Conservation (phyloP, 192 early-diverging fungal species). For the Rhizophagus sp. region DNA sequence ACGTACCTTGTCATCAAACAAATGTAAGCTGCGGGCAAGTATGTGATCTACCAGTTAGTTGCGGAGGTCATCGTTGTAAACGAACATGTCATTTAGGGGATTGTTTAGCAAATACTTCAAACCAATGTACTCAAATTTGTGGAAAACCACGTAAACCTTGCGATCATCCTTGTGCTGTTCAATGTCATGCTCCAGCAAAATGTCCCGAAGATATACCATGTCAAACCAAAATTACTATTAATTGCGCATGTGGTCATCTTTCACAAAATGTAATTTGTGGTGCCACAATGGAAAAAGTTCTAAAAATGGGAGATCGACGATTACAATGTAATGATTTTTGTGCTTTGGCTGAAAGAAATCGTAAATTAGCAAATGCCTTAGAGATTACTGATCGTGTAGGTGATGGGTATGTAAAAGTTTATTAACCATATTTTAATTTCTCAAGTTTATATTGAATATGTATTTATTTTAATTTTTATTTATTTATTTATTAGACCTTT, state of each 20-base stretch:
- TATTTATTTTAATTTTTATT: not conserved
- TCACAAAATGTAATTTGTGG: constrained; percentile 66
- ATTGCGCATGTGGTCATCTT: constrained; percentile 78
- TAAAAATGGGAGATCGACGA: constrained; percentile 39
- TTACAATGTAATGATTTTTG: constrained; percentile 85
- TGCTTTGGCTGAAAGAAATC: constrained; percentile 75
- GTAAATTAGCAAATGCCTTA: constrained; percentile 76
- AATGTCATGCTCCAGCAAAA: constrained; percentile 75
- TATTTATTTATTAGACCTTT: constrained; percentile 1
- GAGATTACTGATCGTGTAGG: constrained; percentile 52
- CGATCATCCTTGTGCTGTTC: constrained; percentile 73
- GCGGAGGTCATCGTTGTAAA: constrained; percentile 78
- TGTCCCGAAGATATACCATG: constrained; percentile 83
- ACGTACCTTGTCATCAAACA: constrained; percentile 80
- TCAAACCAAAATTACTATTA: constrained; percentile 51
- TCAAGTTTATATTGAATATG: not conserved
- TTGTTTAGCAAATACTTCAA: constrained; percentile 54
- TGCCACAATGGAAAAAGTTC: constrained; percentile 49
- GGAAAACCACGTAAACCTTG: constrained; percentile 75
- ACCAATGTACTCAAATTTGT: constrained; percentile 72
- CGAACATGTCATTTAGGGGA: constrained; percentile 81
- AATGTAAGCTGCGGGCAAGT: constrained; percentile 71
- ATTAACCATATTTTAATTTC: not conserved
- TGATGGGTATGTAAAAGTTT: constrained; percentile 21
- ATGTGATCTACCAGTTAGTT: constrained; percentile 58